Base-by-base conservation (phyloP, 1,284 basidiomycete genomes). In the Irpex sp. region DNA sequence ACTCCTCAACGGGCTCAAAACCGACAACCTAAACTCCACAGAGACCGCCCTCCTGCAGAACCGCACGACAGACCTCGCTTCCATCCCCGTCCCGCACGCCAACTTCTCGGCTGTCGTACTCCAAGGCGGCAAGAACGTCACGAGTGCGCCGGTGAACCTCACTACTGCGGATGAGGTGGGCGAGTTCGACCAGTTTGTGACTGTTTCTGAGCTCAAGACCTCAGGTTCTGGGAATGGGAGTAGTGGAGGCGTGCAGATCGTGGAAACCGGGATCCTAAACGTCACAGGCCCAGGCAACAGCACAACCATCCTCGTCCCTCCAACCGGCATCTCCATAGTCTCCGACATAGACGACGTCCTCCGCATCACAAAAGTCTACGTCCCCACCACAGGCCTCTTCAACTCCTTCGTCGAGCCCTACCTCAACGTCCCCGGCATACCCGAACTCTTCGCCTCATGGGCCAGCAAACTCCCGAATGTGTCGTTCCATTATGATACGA, bases 331-430 rank as follows among this genome's bases (percentile, higher is more conserved):
- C 57, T 72, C 71, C 8, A 61, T 73, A 59, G 68, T 72, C 21
- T 71, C 70, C 37, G 72, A 73, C 65, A 72, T 72, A 56, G 72
- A 73, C 67, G 72, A 73, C 58, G 71, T 73, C 51, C 66, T 72
- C 62, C 71, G 71, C 35, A 69, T 72, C 58, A 73, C 71, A 10
- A 67, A 72, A 60, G 71, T 73, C 35, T 73, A 72, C 64, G 66
- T 71, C 33, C 72, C 72, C 23, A 67, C 68, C 58, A 58, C 72
- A 59, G 72, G 72, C 5, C 71, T 72, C 12, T 65, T 65, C 64
- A 73, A 73, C 66, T 71, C 71, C 12, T 72, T 73, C 61, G 70
- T 70, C 18, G 64, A 70, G 61, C 69, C 69, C 8, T 73, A 70
- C 61, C 68, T 70, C 3, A 70, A 69, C 62, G 67, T 72, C 36